These are phyloP conservation scores for Speleostelium caveatum DNA, from an alignment of 78 protist species.

Conservation along the genomic window DNA sequence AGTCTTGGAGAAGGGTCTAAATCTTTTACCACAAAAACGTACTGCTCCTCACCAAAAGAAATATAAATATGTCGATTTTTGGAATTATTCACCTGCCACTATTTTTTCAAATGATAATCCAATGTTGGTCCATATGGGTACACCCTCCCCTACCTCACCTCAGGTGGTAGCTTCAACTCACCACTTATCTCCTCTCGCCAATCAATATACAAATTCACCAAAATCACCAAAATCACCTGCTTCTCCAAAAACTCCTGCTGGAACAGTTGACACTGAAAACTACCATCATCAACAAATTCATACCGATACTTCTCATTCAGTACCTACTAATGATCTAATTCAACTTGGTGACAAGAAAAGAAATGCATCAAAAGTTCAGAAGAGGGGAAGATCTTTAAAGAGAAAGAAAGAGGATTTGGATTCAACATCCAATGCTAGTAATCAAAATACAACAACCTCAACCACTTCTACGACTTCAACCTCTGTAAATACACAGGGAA, in stretches of 20 bases:
- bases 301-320: not conserved
- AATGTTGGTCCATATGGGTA: not conserved
- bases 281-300: not conserved
- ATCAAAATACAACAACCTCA: not conserved
- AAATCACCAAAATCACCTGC: slow-evolving; percentile 25
- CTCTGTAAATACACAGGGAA: not conserved
- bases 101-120: slow-evolving; percentile 32
- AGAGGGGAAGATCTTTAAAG: slow-evolving; percentile 32
- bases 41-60: not conserved
- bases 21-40: not conserved
- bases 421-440: not conserved
- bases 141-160: slow-evolving; percentile 12
- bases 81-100: slow-evolving; percentile 18
- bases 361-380: slow-evolving; percentile 15
- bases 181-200: slow-evolving; percentile 2
- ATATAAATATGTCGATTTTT: slow-evolving; percentile 14
- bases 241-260: slow-evolving; percentile 40
- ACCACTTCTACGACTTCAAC: slow-evolving; percentile 4
- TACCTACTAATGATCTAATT: not conserved
- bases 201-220: slow-evolving; percentile 16
- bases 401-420: slow-evolving; percentile 54
- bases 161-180: no score
- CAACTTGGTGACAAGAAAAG: not conserved
- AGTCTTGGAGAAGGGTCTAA: slow-evolving; percentile 36
- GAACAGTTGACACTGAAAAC: slow-evolving; percentile 8